phyloP scores from a whole-genome alignment of 1,139 yeast genomes.

The Suhomyces bokatorum region DNA sequence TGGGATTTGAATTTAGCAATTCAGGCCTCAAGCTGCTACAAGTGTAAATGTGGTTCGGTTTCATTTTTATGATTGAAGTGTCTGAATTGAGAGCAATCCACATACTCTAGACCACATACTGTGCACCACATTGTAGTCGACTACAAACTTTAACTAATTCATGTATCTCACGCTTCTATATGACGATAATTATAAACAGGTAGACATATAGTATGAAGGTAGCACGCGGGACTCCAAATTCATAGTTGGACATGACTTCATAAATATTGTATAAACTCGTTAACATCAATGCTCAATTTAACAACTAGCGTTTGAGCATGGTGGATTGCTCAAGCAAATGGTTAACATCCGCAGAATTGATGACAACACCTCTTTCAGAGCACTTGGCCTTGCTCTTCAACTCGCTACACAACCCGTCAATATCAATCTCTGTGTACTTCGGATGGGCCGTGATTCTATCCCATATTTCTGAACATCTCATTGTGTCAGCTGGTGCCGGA shows the following conservation, averaged over 20 bases:
- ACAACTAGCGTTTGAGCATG: constrained; percentile 16
- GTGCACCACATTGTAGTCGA: too few relatives aligned
- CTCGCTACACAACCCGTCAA: constrained; percentile 88
- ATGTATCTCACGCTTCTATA: constrained; percentile 3
- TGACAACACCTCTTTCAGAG: constrained; percentile 86
- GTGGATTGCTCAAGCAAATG: constrained; percentile 51
- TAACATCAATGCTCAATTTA: not conserved
- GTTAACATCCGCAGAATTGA: constrained; percentile 77
- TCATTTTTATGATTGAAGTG: too few relatives aligned
- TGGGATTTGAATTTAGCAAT: too few relatives aligned
- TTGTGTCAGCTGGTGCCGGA: constrained; percentile 51
- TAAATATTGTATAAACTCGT: not conserved
- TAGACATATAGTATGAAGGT: constrained; percentile 1
- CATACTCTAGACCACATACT: too few relatives aligned
- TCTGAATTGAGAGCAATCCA: too few relatives aligned
- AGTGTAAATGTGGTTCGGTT: too few relatives aligned
- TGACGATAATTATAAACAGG: constrained; percentile 1
- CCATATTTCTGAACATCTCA: constrained; percentile 92
- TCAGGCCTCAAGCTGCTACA: too few relatives aligned
- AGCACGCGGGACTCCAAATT: constrained; percentile 1
- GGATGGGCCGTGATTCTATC: constrained; percentile 95
- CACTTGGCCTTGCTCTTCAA: constrained; percentile 93
- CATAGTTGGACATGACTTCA: constrained; percentile 3
- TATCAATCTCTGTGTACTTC: constrained; percentile 86
- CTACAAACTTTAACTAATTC: not conserved